Percentiles rank a stretch among this genome's conserved stretches.
Conservation (phyloP, 2,329 filamentous ascomycete species). For the Cryphonectria parasitica region DNA sequence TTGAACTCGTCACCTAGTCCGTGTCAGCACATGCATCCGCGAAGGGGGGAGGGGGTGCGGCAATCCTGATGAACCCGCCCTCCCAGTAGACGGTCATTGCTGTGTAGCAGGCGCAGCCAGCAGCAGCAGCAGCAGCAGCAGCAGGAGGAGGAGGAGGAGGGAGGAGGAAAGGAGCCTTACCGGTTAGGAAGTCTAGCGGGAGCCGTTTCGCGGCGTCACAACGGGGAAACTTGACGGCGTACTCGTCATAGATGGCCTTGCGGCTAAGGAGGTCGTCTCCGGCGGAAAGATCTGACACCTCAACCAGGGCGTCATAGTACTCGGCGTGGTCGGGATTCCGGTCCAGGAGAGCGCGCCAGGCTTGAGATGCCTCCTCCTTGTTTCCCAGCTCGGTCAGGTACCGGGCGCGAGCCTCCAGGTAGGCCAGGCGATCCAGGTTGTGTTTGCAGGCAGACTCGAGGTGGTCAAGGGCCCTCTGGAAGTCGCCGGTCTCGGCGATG, state of each 20-base stretch:
- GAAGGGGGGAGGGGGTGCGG: not conserved
- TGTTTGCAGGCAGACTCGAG: conserved; percentile 76
- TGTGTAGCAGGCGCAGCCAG: too few relatives aligned
- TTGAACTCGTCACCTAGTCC: conserved; percentile 74
- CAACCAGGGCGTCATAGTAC: conserved; percentile 81
- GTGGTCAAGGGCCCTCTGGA: conserved; percentile 82
- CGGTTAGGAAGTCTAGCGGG: conserved; percentile 85
- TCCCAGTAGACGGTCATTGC: too few relatives aligned
- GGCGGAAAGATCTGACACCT: conserved; percentile 63
- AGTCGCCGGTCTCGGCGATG: conserved; percentile 87
- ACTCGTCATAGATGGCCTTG: conserved; percentile 75
- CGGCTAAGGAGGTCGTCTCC: conserved; percentile 63
- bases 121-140: too few relatives aligned
- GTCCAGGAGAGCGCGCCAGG: conserved; percentile 79
- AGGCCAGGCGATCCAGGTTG: conserved; percentile 80
- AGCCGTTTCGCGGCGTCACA: conserved; percentile 85
- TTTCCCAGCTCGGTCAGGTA: conserved; percentile 79
- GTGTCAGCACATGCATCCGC: conserved; percentile 26
- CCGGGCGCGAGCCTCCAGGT: conserved; percentile 83
- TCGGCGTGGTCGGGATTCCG: conserved; percentile 85
- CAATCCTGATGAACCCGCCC: too few relatives aligned
- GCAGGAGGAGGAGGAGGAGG: not conserved
- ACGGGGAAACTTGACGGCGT: conserved; percentile 78
- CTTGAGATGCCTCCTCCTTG: conserved; percentile 79
- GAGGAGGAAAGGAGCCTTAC: conserved; percentile 44